A percentile compares a stretch with the other conserved stretches of the same genome.
phyloP scores from a whole-genome alignment of 2,329 filamentous ascomycete species.

The Fusarium sp. region DNA sequence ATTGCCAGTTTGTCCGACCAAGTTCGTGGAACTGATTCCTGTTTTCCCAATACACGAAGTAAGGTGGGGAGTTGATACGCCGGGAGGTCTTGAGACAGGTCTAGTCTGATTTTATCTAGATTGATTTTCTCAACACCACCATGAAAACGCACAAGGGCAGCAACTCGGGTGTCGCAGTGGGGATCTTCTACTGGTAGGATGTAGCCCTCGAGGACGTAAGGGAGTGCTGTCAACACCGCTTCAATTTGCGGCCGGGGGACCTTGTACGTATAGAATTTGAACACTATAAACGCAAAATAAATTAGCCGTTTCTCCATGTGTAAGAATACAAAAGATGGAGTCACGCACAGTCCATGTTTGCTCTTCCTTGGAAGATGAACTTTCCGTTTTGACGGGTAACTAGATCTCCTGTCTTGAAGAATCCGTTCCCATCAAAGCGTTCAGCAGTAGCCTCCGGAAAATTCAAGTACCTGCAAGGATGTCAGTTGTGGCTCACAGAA shows the following conservation, averaged over 20 bases:
- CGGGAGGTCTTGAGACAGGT: background rate
- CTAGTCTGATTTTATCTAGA: background rate
- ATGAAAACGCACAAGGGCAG: background rate
- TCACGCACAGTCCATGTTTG: constrained; percentile 1
- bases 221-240: background rate
- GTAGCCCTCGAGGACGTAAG: background rate
- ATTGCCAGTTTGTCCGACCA: constrained; percentile 3
- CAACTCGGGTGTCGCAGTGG: constrained; percentile 6
- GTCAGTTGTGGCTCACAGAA: background rate
- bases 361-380: constrained; percentile 3
- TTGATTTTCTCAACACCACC: background rate
- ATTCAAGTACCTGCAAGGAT: background rate
- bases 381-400: background rate
- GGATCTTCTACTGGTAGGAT: background rate
- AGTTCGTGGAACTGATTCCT: constrained; percentile 1
- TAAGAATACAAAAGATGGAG: background rate
- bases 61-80: constrained; percentile 7
- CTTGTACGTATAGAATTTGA: constrained; percentile 8
- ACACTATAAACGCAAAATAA: background rate
- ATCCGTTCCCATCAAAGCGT: constrained; percentile 1
- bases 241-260: background rate
- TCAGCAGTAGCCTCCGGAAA: background rate
- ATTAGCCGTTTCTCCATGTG: too few relatives aligned
- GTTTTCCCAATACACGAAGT: background rate
- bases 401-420: constrained; percentile 5